Base-by-base conservation (phyloP, 163 green algal genomes). In the Volvox carteri region DNA sequence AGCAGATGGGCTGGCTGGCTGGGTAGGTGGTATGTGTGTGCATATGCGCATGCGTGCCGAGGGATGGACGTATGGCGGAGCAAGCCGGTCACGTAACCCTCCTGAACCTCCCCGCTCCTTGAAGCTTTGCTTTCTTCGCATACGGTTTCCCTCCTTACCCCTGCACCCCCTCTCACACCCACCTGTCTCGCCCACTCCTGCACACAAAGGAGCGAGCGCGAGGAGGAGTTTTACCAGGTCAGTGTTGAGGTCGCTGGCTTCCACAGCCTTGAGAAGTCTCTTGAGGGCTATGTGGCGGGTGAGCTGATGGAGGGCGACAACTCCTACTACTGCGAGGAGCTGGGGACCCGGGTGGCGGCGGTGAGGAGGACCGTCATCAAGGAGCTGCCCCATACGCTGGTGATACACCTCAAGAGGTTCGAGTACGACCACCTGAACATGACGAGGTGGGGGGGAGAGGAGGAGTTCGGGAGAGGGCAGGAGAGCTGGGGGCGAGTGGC, bases 381-480 rank as follows among this genome's bases (percentile, higher is more conserved):
- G 75, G 41, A 87, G 78, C 93, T 98, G 79, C 97, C 97, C 0
- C 91, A 95, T 68, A 96, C 95, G 48, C 93, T 99, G 44, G 91
- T 97, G 44, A 91, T 99, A 4, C 97, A 99, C 89, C 94, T 99
- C 39, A 99, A 99, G 92, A 93, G 97, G 62, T 99, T 99, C 90
- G 97, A 99, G 86, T 98, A 96, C 88, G 97, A 99, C 94, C 98
- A 97, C 90, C 92, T 98, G 85, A 97, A 94, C 72, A 97, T 97
- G 92, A 94, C 93, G 39, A 94, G 96, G 94, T 98, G 78, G 84
- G 90, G 19, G 12, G 7, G 39, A 44, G 44, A 33, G 60, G 39
- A 39, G 35, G 54, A 23, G 37, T 23, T 14, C 1, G 37, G 56
- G 39, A 7, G 75, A 21, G 48, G 75, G 18, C 28, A n/a, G 46